These are phyloP conservation scores for Ilex paraguariensis DNA, from an alignment of 305 asterid genomes.

Conservation along the genomic window DNA sequence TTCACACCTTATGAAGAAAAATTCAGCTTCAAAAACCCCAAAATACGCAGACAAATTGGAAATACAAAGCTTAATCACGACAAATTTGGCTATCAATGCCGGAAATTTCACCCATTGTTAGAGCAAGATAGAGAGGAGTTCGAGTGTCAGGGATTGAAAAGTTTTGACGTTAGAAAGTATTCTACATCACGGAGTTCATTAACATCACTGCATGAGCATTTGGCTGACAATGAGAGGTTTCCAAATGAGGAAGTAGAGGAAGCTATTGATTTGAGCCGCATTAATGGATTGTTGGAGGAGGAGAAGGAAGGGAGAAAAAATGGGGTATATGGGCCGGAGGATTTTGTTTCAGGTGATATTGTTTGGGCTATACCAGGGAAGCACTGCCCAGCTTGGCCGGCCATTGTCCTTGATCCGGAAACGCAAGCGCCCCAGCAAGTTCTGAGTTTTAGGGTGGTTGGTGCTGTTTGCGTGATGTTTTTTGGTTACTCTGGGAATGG, in stretches of 20 bases:
- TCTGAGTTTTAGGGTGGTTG: constrained; percentile 52
- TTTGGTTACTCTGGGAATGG: constrained; percentile 98
- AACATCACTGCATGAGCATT: constrained; percentile 35
- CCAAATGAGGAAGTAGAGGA: constrained; percentile 52
- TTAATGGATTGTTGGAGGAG: constrained; percentile 33
- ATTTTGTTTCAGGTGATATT: constrained; percentile 68
- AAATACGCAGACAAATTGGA: constrained; percentile 28
- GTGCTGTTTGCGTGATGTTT: constrained; percentile 89
- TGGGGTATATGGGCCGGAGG: constrained; percentile 31
- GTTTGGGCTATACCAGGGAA: constrained; percentile 96
- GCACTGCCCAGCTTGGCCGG: constrained; percentile 94
- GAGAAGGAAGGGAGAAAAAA: constrained; percentile 19
- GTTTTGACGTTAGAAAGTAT: constrained; percentile 30
- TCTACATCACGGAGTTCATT: constrained; percentile 42
- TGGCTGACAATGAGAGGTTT: constrained; percentile 26
- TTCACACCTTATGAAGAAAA: constrained; percentile 51
- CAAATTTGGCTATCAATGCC: constrained; percentile 30
- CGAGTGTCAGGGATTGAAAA: constrained; percentile 11
- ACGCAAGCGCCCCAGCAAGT: constrained; percentile 84
- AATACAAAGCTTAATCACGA: constrained; percentile 36
- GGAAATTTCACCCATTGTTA: constrained; percentile 53
- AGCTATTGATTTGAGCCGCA: constrained; percentile 39
- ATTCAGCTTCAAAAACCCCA: constrained; percentile 31
- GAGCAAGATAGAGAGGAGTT: constrained; percentile 57
- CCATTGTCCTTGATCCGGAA: constrained; percentile 78